A percentile compares a stretch with the other conserved stretches of the same genome.
Conservation (phyloP, 2,329 filamentous ascomycete species). For the Hypoxylon sp. region DNA sequence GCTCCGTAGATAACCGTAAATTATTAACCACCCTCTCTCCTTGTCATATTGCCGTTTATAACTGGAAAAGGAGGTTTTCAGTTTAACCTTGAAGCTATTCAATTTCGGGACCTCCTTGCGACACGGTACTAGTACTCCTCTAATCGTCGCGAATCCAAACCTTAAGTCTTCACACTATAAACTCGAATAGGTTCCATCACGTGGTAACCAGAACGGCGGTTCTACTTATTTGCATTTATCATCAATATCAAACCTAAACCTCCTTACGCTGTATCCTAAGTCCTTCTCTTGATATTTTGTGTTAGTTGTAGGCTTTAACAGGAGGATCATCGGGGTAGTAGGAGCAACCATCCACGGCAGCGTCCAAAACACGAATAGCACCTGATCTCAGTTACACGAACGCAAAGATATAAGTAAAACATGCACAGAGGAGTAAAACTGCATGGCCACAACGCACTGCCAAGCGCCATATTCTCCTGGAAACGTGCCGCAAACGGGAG, state of each 20-base stretch:
- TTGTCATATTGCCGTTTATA: constrained; percentile 1
- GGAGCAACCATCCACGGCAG: constrained; percentile 40
- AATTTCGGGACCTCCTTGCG: too few species aligned
- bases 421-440: constrained; percentile 40
- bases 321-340: constrained; percentile 33
- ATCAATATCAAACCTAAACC: constrained; percentile 9
- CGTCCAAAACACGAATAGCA: constrained; percentile 43
- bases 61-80: constrained; percentile 1
- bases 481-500: constrained; percentile 17
- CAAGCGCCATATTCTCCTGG: constrained; percentile 12
- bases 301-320: constrained; percentile 15
- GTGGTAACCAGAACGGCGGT: constrained; percentile 12
- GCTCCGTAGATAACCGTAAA: constrained; percentile 29
- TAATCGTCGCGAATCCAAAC: background rate
- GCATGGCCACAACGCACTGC: constrained; percentile 29
- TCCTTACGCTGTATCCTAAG: background rate
- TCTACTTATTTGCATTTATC: constrained; percentile 14
- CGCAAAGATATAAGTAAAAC: constrained; percentile 42
- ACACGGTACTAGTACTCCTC: too few species aligned
- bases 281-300: background rate
- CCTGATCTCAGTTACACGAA: constrained; percentile 47
- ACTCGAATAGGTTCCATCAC: constrained; percentile 14
- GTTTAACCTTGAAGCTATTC: background rate
- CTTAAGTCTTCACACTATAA: background rate
- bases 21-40: constrained; percentile 9